These are phyloP conservation scores for Neurospora sp. DNA, from an alignment of 2,329 filamentous ascomycete species.

Conservation along the genomic window DNA sequence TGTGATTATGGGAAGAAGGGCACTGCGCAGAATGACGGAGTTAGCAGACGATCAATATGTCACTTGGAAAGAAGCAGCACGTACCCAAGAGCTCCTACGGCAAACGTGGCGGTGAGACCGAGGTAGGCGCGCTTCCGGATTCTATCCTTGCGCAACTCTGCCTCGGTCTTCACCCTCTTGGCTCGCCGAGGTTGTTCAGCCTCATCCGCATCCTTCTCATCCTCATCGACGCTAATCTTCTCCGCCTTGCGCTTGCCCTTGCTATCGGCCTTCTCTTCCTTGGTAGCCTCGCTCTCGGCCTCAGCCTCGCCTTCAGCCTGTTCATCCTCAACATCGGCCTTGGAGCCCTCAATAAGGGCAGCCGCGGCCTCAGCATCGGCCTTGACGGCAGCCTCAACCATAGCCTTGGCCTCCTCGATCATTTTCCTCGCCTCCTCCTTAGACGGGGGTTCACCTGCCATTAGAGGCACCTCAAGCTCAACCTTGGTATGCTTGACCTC, in stretches of 20 bases:
- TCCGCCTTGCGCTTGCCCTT: conserved; percentile 19
- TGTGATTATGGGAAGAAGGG: conserved; percentile 15
- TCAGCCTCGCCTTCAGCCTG: conserved; percentile 82
- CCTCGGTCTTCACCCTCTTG: conserved; percentile 76
- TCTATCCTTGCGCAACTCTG: conserved; percentile 73
- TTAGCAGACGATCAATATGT: background rate
- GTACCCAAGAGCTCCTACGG: conserved; percentile 61
- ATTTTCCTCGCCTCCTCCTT: conserved; percentile 73
- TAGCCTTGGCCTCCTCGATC: conserved; percentile 77
- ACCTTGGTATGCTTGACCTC: conserved; percentile 65
- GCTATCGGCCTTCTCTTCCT: conserved; percentile 22
- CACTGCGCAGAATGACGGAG: conserved; percentile 5
- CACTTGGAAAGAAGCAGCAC: conserved; percentile 28
- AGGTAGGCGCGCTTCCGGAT: conserved; percentile 79
- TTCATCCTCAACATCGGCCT: conserved; percentile 60
- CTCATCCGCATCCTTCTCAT: conserved; percentile 29
- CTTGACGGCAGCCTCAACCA: conserved; percentile 61
- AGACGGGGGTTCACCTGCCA: conserved; percentile 54
- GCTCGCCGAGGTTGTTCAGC: conserved; percentile 36
- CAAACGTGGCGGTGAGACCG: conserved; percentile 77
- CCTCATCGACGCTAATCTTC: conserved; percentile 15
- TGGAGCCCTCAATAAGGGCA: conserved; percentile 57
- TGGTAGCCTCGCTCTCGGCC: conserved; percentile 31
- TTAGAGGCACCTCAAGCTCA: conserved; percentile 63
- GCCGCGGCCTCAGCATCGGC: conserved; percentile 27